Conservation (phyloP, 1,284 basidiomycete species). For the Rhodofomes roseus region DNA sequence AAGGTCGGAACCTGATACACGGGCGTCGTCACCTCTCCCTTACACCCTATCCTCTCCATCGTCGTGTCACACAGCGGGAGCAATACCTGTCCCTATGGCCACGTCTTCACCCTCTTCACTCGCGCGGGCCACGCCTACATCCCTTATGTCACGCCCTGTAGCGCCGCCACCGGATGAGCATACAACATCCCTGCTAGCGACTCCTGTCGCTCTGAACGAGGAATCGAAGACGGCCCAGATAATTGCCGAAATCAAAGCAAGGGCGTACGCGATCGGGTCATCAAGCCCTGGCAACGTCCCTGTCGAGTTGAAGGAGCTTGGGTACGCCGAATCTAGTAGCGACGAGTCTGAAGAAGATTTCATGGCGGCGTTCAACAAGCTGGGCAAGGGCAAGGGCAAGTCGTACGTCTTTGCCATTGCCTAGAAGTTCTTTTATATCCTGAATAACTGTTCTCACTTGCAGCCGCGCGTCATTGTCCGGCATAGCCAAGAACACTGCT, state of each 20-base stretch:
- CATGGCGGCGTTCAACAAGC: constrained; percentile 4
- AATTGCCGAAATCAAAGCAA: constrained; percentile 60
- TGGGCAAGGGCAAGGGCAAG: constrained; percentile 12
- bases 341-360: constrained; percentile 36
- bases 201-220: constrained; percentile 41
- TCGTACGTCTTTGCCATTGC: constrained; percentile 7
- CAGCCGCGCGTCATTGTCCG: neutral
- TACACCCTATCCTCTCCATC: neutral
- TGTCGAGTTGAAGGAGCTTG: constrained; percentile 39
- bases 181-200: constrained; percentile 26
- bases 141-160: constrained; percentile 15
- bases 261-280: constrained; percentile 30
- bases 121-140: neutral
- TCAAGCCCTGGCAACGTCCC: constrained; percentile 36
- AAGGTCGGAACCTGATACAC: neutral
- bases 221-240: constrained; percentile 51
- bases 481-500: neutral
- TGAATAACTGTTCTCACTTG: neutral
- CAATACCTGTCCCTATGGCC: neutral
- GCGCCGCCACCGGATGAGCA: constrained; percentile 41
- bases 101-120: constrained; percentile 2
- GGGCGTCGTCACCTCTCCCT: neutral
- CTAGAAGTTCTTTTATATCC: neutral
- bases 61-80: constrained; percentile 2
- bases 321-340: constrained; percentile 38